phyloP scores from a whole-genome alignment of 1,284 basidiomycete species.

The Malassezia brasiliensis region DNA sequence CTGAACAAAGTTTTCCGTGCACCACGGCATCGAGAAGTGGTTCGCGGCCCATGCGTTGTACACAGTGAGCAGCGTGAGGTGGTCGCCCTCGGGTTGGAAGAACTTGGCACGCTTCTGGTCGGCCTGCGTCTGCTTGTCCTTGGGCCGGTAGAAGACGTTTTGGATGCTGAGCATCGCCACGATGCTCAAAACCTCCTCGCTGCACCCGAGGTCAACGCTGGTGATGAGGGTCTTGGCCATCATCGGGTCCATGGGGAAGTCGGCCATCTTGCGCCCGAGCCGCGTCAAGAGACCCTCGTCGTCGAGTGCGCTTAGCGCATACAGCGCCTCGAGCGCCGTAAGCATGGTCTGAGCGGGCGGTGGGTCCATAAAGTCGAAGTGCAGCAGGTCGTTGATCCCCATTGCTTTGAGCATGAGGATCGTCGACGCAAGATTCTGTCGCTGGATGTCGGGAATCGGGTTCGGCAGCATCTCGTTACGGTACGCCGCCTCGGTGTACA shows the following conservation, averaged over 20 bases:
- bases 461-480: constrained; percentile 98
- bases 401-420: constrained; percentile 95
- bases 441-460: constrained; percentile 92
- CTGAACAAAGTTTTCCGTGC: constrained; percentile 76
- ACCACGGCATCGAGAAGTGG: constrained; percentile 81
- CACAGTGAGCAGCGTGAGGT: constrained; percentile 85
- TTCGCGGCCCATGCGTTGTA: constrained; percentile 97
- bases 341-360: constrained; percentile 92
- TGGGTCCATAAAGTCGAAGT: constrained; percentile 99
- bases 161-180: constrained; percentile 96
- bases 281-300: constrained; percentile 91
- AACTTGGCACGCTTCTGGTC: constrained; percentile 94
- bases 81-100: constrained; percentile 81
- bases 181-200: constrained; percentile 90
- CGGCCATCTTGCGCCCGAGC: constrained; percentile 95
- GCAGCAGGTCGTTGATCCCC: constrained; percentile 94
- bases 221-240: constrained; percentile 97
- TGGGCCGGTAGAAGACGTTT: constrained; percentile 92
- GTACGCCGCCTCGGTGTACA: constrained; percentile 95
- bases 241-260: constrained; percentile 94
- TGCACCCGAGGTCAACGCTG: constrained; percentile 87
- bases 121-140: constrained; percentile 97
- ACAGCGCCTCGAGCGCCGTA: constrained; percentile 83
- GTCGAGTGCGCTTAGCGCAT: constrained; percentile 88
- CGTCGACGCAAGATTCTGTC: constrained; percentile 82